Percentiles rank a stretch among this genome's conserved stretches.
Conservation (phyloP, 2,329 filamentous ascomycete species). For the Corynespora cassiicola region DNA sequence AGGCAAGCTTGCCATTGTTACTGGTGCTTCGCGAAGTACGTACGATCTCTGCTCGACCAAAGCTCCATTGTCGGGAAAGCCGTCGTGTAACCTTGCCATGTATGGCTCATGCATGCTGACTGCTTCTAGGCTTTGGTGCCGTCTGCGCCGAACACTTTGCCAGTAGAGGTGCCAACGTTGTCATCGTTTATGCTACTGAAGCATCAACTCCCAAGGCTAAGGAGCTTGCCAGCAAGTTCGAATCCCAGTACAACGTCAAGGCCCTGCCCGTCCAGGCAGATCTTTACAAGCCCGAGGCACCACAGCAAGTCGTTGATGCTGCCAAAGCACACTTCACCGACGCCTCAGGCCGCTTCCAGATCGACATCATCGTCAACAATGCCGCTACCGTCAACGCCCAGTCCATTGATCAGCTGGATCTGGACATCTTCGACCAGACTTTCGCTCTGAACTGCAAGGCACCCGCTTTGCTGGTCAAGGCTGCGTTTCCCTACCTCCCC, state of each 20-base stretch:
- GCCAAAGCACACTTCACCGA: conserved; percentile 61
- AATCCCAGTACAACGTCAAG: conserved; percentile 61
- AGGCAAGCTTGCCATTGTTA: conserved; percentile 78
- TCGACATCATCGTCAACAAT: conserved; percentile 86
- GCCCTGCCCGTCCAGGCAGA: conserved; percentile 71
- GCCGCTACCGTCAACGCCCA: conserved; percentile 23
- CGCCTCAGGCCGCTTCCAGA: conserved; percentile 58
- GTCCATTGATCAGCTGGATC: conserved; percentile 15
- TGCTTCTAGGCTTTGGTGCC: conserved; percentile 69
- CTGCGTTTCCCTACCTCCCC: conserved; percentile 70
- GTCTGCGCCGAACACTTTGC: conserved; percentile 70
- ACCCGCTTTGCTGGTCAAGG: conserved; percentile 72
- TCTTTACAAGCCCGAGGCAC: conserved; percentile 64
- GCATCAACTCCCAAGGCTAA: conserved; percentile 57
- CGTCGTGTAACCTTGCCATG: no score
- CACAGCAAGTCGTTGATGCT: conserved; percentile 62
- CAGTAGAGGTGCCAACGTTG: conserved; percentile 68
- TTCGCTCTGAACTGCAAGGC: conserved; percentile 23
- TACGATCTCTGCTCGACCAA: no score
- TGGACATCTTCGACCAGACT: conserved; percentile 14
- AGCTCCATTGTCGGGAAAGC: no score
- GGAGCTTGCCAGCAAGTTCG: conserved; percentile 60
- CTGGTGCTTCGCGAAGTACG: conserved; percentile 75
- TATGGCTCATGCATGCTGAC: background rate
- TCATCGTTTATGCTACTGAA: conserved; percentile 72